Conservation (phyloP, 331 rosid genomes). For the Quercus phellos region DNA sequence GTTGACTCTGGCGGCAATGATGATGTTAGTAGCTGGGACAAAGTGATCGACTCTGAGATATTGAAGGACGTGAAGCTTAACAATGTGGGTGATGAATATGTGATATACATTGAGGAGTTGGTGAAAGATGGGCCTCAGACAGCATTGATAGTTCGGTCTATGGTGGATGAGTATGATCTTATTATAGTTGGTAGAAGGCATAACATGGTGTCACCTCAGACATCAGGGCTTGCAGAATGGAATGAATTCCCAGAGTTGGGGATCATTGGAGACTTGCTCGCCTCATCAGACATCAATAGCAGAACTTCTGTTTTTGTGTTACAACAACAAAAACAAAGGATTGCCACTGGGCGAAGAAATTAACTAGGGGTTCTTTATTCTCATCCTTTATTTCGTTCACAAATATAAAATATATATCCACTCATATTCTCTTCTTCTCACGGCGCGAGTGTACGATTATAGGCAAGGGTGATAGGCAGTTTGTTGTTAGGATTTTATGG, state of each 20-base stretch:
- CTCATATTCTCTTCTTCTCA: not conserved
- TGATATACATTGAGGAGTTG: conserved; percentile 6
- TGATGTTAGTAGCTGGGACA: conserved; percentile 2
- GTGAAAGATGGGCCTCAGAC: conserved; percentile 36
- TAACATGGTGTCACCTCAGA: conserved; percentile 26
- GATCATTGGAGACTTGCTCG: conserved; percentile 50
- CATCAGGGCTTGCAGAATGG: conserved; percentile 42
- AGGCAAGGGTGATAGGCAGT: not conserved
- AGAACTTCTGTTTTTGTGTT: conserved; percentile 42
- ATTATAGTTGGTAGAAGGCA: conserved; percentile 52
- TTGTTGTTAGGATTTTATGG: not conserved
- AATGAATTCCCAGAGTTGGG: conserved; percentile 53
- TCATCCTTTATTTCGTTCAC: not conserved
- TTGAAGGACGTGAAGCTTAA: conserved; percentile 21
- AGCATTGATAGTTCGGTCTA: conserved; percentile 12
- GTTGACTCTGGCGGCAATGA: not conserved
- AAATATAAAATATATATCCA: too few species aligned
- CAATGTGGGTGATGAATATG: conserved; percentile 5
- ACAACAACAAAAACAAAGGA: conserved; percentile 34
- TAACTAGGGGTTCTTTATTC: not conserved
- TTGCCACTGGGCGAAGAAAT: too few species aligned
- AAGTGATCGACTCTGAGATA: conserved; percentile 22
- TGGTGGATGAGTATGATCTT: conserved; percentile 28
- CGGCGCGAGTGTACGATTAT: not conserved
- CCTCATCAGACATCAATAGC: conserved; percentile 35